Conservation (phyloP, 1,284 basidiomycete species). For the Fistulinella staudtii region DNA sequence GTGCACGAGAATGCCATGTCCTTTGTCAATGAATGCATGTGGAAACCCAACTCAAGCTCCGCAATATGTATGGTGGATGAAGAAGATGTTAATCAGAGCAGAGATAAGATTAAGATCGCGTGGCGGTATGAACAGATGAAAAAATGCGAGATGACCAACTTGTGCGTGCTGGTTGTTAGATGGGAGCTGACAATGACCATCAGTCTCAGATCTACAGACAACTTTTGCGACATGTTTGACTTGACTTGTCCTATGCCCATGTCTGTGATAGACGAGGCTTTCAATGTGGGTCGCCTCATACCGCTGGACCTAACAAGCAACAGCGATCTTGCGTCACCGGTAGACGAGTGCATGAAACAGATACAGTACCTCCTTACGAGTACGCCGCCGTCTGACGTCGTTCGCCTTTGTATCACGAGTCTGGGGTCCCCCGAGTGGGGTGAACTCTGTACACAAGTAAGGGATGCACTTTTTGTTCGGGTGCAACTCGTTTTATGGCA, state of each 20-base stretch:
- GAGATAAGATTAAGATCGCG: constrained; percentile 78
- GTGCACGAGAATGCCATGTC: constrained; percentile 55
- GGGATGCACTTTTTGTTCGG: constrained; percentile 3
- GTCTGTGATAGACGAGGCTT: constrained; percentile 43
- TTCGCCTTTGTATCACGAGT: constrained; percentile 65
- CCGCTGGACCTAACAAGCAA: constrained; percentile 27
- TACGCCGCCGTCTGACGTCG: constrained; percentile 32
- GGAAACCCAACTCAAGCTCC: constrained; percentile 47
- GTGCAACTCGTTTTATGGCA: constrained; percentile 7
- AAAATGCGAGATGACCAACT: constrained; percentile 72
- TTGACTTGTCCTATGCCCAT: constrained; percentile 58
- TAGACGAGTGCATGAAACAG: constrained; percentile 10
- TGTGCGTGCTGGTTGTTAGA: constrained; percentile 41
- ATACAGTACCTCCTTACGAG: constrained; percentile 22
- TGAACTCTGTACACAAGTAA: constrained; percentile 52
- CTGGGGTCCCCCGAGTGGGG: constrained; percentile 76
- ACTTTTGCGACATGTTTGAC: constrained; percentile 72
- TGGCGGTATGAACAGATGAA: constrained; percentile 95
- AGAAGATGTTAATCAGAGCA: constrained; percentile 36
- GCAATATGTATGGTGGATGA: constrained; percentile 13
- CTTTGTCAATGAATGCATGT: constrained; percentile 75
- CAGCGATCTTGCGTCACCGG: constrained; percentile 4
- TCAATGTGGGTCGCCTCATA: constrained; percentile 36
- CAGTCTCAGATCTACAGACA: constrained; percentile 45
- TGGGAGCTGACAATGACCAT: constrained; percentile 10